These are phyloP conservation scores for Fagopyrum homotropicum DNA, from an alignment of 148 eudicot genomes.

Conservation along the genomic window DNA sequence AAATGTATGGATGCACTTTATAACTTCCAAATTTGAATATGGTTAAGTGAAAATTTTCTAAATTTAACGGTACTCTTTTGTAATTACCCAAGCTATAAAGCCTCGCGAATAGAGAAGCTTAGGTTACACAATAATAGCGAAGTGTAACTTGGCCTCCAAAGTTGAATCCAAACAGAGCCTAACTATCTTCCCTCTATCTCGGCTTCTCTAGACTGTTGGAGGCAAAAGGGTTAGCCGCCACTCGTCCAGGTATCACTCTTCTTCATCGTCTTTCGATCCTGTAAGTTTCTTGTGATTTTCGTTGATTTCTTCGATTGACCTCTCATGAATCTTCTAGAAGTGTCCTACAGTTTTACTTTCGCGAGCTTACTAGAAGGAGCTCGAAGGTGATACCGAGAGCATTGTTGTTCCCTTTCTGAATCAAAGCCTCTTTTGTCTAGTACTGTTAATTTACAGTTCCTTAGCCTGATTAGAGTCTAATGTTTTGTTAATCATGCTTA, in stretches of 20 bases:
- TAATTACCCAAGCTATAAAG: no score
- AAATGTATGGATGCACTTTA: no score
- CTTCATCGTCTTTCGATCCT: background rate
- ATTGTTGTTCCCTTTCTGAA: background rate
- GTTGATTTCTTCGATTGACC: background rate
- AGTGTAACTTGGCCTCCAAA: background rate
- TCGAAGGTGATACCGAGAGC: background rate
- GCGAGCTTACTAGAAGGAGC: background rate
- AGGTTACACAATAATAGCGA: background rate
- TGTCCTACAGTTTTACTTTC: background rate
- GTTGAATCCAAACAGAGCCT: background rate
- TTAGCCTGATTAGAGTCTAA: background rate
- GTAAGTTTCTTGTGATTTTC: background rate
- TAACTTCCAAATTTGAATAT: no score
- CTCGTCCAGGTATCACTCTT: background rate
- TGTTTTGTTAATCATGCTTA: background rate
- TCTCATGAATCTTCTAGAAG: background rate
- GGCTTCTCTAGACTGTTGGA: background rate
- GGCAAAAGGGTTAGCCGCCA: conserved; percentile 3
- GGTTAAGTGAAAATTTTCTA: no score
- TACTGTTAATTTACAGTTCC: background rate
- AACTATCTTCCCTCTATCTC: background rate
- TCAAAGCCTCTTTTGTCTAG: background rate
- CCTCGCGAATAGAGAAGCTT: no score
- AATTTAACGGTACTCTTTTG: no score